Base-by-base conservation (phyloP, 306 rosid species). In the Lathyrus sativus region DNA sequence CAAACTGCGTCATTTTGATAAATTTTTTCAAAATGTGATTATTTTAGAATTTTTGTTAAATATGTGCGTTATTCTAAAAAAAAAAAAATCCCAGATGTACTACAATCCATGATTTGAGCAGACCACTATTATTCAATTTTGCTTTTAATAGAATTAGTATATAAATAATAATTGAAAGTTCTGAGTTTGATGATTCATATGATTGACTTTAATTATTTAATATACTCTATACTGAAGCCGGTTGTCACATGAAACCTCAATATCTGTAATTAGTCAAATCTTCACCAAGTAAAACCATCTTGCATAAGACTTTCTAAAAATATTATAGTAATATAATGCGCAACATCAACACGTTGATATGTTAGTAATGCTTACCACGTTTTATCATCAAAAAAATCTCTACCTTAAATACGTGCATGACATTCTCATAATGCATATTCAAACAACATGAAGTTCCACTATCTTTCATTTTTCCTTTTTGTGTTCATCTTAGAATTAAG, bases 321-420 rank as follows among this genome's bases (percentile, higher is more conserved):
- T 7, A 56, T 33, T 4, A 48, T 5, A 13, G 4, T 11, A 67
- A 58, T 13, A 28, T 28, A 26, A 55, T 58, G 59, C 41, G 38
- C 62, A 44, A 68, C 67, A 62, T 46, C 70, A 63, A 81, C 93
- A 18, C 70, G 81, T 72, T 81, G 74, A 76, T 78, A 69, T 75
- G 33, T 49, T 48, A 24, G 31, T 50, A 80, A 83, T 88, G 91
- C 60, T 35, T 54, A 75, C 71, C 91, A 85, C 89, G 91, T 83
- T 70, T 60, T 76, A 39, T 7, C 14, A 42, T 58, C 41, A 51
- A 10, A n/a, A 51, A 31, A 37, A 5, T 33, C 55, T 19, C 22
- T 9, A 13, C 63, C 67, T 66, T 80, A 76, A 66, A 82, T 75
- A 76, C 73, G 1, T 62, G 74, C 80, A 55, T 59, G 67, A 62